A percentile compares a stretch with the other conserved stretches of the same genome.
These are phyloP conservation scores for Jacaranda mimosifolia DNA, from an alignment of 257 asterid genomes.

Conservation along the genomic window DNA sequence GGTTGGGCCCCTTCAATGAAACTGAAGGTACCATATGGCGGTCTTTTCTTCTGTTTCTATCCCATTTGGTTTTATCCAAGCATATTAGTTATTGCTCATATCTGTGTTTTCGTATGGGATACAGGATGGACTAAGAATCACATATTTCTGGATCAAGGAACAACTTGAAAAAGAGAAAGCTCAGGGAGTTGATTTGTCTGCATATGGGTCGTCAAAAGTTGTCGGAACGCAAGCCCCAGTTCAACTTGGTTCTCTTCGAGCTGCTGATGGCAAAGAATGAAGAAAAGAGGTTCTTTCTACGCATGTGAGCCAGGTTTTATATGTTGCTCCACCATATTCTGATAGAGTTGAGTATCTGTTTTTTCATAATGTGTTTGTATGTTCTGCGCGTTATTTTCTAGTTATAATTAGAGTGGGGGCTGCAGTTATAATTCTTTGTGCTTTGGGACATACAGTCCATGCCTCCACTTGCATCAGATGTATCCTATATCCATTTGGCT, in stretches of 20 bases:
- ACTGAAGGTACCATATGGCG: conserved; percentile 57
- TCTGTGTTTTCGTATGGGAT: neutral
- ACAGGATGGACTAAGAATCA: conserved; percentile 73
- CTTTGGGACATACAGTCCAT: neutral
- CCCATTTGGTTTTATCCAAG: neutral
- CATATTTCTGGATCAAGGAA: conserved; percentile 73
- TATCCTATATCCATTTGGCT: neutral
- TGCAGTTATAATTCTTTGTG: conserved; percentile 10
- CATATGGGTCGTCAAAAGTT: conserved; percentile 60
- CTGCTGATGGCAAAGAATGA: conserved; percentile 63
- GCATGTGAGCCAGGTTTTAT: neutral
- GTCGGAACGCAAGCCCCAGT: conserved; percentile 66
- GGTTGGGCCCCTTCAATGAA: conserved; percentile 96
- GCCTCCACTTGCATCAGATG: conserved; percentile 9
- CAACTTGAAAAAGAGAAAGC: conserved; percentile 72
- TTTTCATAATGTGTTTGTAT: neutral
- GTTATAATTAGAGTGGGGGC: neutral
- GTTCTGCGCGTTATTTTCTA: neutral
- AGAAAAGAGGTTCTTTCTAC: neutral
- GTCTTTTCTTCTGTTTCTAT: neutral
- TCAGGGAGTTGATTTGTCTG: conserved; percentile 43
- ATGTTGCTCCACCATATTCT: neutral
- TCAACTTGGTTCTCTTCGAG: conserved; percentile 62
- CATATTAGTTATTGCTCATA: neutral
- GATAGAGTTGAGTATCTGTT: conserved; percentile 4